phyloP scores from a whole-genome alignment of 306 rosid genomes.

The Psophocarpus tetragonolobus region DNA sequence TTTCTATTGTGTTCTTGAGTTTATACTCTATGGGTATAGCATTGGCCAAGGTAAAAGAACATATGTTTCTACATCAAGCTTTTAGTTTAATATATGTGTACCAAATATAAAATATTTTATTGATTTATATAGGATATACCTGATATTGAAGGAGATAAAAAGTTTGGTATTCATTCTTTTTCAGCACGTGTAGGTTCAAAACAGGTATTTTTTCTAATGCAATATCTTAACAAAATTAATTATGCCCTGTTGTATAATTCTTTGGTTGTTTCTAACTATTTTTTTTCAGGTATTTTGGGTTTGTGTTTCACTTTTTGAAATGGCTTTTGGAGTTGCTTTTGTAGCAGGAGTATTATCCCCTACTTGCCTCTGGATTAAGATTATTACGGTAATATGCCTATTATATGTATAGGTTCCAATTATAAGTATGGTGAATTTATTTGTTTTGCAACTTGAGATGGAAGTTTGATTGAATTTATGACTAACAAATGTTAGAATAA shows the following conservation, averaged over 20 bases:
- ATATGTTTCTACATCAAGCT: neutral
- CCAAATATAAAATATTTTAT: neutral
- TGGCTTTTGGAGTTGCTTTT: constrained; percentile 61
- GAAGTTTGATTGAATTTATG: no score
- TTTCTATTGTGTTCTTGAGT: constrained; percentile 75
- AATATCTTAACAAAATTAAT: neutral
- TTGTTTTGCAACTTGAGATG: no score
- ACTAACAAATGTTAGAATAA: no score
- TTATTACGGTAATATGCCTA: constrained; percentile 54
- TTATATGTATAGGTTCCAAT: no score
- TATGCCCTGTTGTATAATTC: neutral
- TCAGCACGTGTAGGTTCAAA: constrained; percentile 68
- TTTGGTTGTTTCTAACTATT: constrained; percentile 3
- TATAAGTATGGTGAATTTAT: no score
- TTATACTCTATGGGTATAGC: constrained; percentile 78
- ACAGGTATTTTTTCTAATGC: constrained; percentile 44
- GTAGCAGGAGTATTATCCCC: constrained; percentile 61
- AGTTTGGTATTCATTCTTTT: constrained; percentile 66
- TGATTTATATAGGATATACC: constrained; percentile 68
- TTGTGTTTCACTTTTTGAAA: constrained; percentile 69
- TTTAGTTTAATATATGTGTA: neutral
- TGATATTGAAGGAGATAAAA: constrained; percentile 76
- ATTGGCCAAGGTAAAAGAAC: constrained; percentile 61
- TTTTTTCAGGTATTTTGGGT: constrained; percentile 74
- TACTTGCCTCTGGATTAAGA: constrained; percentile 61